These are phyloP conservation scores for Globisporangium carolinianum DNA, from an alignment of 352 stramenopile genomes.

Conservation along the genomic window DNA sequence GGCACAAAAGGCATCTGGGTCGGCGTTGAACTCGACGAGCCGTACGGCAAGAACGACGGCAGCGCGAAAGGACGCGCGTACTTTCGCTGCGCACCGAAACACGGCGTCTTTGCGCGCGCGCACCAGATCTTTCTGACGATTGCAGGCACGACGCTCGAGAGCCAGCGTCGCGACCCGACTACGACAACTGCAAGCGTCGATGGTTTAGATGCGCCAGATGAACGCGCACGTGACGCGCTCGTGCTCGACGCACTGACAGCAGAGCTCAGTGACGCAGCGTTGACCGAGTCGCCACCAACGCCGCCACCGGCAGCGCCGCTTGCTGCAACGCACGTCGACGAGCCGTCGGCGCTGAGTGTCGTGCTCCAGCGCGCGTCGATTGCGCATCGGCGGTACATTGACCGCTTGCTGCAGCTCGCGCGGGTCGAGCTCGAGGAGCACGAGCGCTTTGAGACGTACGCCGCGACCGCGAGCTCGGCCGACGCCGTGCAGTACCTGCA, in stretches of 20 bases:
- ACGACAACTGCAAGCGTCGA: not conserved
- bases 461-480: constrained; percentile 65
- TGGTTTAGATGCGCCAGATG: constrained; percentile 14
- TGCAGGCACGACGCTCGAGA: not conserved
- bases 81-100: constrained; percentile 71
- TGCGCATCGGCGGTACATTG: constrained; percentile 67
- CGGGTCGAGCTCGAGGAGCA: constrained; percentile 67
- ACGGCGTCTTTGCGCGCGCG: constrained; percentile 71
- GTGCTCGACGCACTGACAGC: constrained; percentile 16
- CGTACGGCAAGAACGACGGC: constrained; percentile 78
- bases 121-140: constrained; percentile 74
- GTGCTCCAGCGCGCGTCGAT: constrained; percentile 54
- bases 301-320: constrained; percentile 19
- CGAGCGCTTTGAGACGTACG: constrained; percentile 69
- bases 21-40: constrained; percentile 70
- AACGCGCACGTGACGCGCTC: constrained; percentile 18
- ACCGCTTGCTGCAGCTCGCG: constrained; percentile 58
- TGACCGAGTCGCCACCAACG: constrained; percentile 9
- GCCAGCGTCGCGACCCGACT: constrained; percentile 4
- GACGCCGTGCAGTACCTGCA: constrained; percentile 83
- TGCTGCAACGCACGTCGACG: constrained; percentile 19
- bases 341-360: constrained; percentile 53
- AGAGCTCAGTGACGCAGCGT: constrained; percentile 14
- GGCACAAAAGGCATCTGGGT: constrained; percentile 69
- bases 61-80: constrained; percentile 77